Evolutionary conservation across 495 filamentous ascomycete genomes (phyloP), one percentile per base, ranked within the genome.

Genomic region (Evernia prunastri): DNA sequence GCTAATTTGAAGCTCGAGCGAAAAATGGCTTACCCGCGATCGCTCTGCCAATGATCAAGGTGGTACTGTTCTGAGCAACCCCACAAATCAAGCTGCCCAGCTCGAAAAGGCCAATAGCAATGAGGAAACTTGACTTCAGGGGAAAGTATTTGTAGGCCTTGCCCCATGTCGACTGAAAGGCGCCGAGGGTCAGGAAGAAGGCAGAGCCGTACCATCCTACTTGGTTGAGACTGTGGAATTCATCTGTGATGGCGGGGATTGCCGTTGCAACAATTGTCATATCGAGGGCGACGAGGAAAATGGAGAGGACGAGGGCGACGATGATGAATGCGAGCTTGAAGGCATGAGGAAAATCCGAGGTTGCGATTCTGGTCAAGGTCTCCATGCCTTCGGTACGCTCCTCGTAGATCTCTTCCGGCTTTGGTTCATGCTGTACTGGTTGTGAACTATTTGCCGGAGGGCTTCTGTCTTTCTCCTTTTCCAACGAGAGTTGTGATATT

Each of bases 41-140:
- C 27, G 76, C 76, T 23, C 76, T 68, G 12, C 76, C 76, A 43
- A 76, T 64, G 56, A 78, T 78, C 12, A 78, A 56, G 1, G 72
- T 67, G 18, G 58, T 69, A 63, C 63, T 68, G 61, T 68, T 67
- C 9, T 63, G 59, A 12, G 76, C 72, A 57, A 76, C 68, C 18
- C 64, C 76, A 40, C 66, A 71, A 40, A 75, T 70, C 29, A 65
- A 58, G 40, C 54, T 84, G 39, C 90, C 90, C 39, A 91, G 36
- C 66, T 91, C 89, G 72, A 93, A 93, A 67, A 94, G 73, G 60
- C 73, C 71, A 63, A 92, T 83, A 49, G 85, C 80, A 13, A 72
- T 59, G 8, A 92, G 73, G 73, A 83, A 77, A 1, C 69, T 66
- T 15, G 49, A 27, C 72, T 85, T 86, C 42, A 84, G 69, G 25